Evolutionary conservation across 345 rosid species (phyloP).

Genomic region (Eucalyptus polybractea): DNA sequence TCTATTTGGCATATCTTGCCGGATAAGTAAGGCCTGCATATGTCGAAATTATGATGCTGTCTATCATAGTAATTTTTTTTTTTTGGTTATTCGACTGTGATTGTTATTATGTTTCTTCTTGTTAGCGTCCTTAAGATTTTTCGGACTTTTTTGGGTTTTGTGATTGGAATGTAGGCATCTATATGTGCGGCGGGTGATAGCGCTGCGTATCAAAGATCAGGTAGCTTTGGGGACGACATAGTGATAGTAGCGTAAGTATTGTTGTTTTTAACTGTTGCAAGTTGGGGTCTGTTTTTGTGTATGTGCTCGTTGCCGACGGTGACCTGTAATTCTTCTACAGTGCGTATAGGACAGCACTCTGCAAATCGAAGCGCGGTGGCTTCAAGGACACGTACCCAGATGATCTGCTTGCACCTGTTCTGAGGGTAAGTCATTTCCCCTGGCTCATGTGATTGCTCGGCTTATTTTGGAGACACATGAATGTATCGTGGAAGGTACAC

Average conservation of each 20-base stretch:
- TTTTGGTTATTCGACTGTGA: not conserved
- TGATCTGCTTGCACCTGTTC: slow-evolving; percentile 74
- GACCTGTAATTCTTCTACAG: slow-evolving; percentile 12
- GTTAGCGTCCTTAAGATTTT: not conserved
- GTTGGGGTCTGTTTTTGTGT: not conserved
- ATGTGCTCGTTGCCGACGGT: not conserved
- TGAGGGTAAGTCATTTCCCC: slow-evolving; percentile 28
- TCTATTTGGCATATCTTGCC: not conserved
- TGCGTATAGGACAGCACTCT: slow-evolving; percentile 70
- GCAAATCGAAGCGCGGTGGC: slow-evolving; percentile 80
- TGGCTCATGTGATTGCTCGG: not conserved
- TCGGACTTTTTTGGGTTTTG: not conserved
- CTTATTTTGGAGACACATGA: not conserved
- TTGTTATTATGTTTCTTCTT: not conserved
- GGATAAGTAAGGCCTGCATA: not conserved
- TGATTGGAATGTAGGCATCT: slow-evolving; percentile 32
- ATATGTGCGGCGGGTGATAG: slow-evolving; percentile 88
- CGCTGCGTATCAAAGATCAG: slow-evolving; percentile 73
- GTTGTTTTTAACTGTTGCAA: not conserved
- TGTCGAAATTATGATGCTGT: not conserved
- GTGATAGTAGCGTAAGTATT: slow-evolving; percentile 79
- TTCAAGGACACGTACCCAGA: slow-evolving; percentile 90
- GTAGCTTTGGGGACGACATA: slow-evolving; percentile 72
- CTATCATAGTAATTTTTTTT: not conserved
- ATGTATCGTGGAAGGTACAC: not conserved